Conservation (phyloP, 495 filamentous ascomycete species). For the Aspergillus cristatus region DNA sequence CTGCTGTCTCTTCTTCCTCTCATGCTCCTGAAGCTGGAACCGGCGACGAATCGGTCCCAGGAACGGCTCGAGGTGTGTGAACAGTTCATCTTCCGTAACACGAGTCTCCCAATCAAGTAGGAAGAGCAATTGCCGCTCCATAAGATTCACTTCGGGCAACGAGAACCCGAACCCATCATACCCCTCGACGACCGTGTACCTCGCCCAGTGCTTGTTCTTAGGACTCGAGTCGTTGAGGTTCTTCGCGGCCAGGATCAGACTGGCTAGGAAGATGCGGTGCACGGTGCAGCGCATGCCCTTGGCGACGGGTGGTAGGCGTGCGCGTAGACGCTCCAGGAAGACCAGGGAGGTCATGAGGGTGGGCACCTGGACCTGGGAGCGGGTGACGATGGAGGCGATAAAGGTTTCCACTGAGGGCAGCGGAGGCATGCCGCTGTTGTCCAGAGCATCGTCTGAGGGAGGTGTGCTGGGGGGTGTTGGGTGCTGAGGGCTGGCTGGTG, state of each 20-base stretch:
- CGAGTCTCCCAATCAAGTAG: conserved; percentile 88
- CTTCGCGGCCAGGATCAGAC: conserved; percentile 69
- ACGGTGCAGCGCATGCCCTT: conserved; percentile 97
- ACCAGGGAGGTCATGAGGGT: conserved; percentile 95
- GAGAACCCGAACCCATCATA: conserved; percentile 83
- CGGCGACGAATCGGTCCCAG: conserved; percentile 66
- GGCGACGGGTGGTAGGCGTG: conserved; percentile 81
- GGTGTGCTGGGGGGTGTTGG: conserved; percentile 61
- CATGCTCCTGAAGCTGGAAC: conserved; percentile 22
- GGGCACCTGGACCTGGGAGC: conserved; percentile 92
- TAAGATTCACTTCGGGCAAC: conserved; percentile 89
- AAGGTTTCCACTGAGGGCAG: conserved; percentile 81
- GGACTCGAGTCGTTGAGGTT: conserved; percentile 85
- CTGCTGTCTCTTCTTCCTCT: conserved; percentile 28
- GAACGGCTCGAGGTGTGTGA: conserved; percentile 80
- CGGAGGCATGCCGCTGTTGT: conserved; percentile 23
- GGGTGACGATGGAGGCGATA: conserved; percentile 80
- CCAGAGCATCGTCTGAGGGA: conserved; percentile 40
- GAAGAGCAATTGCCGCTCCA: conserved; percentile 96
- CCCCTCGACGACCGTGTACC: conserved; percentile 70
- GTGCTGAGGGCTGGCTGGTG: conserved; percentile 38
- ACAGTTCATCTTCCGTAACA: conserved; percentile 75
- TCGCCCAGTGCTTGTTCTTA: conserved; percentile 99
- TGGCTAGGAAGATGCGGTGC: conserved; percentile 78
- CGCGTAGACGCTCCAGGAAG: conserved; percentile 76